Evolutionary conservation across 2,329 filamentous ascomycete species (phyloP), one percentile per base, ranked within the genome.

Genomic region (Alternaria ventricosa): DNA sequence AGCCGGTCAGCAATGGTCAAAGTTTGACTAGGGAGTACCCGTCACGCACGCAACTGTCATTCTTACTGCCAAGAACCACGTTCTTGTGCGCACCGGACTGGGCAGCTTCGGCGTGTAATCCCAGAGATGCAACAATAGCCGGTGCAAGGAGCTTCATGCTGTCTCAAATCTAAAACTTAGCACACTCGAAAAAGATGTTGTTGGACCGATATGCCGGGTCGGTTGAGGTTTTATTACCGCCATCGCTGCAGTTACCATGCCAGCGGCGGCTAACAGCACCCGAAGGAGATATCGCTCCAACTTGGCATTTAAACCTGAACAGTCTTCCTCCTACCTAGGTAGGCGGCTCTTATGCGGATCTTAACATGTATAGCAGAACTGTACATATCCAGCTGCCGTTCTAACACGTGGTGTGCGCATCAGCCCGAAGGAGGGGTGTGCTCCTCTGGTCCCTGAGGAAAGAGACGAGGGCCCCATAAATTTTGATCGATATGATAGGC

Each of bases 61-160:
- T 41, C 49, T 53, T 36, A 22, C 49, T 53, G 49, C 49, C 49
- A 53, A 53, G 20, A 41, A 41, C 30, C 30, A 3, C 28, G 49
- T 53, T 27, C 20, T n/a, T 30, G 27, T 12, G 60, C 23, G 55
- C 51, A 47, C 30, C 25, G 41, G 18, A 43, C 23, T 44, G 36
- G 27, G 57, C 22, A 28, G 33, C 33, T 22, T 58, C 50, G 33
- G 55, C 36, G 22, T 61, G 57, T 23, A 62, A 47, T 13, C 59
- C 59, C 45, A 59, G 13, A 30, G 57, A 28, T 36, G 54, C 55
- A 45, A 51, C 36, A 25, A 62, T 28, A 23, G 54, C 55, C 36
- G 59, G 55, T 7, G 51, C 51, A 45, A 62, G 54, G 15, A 51
- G 36, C 47, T 62, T 64, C 59, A 65, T 65, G 27, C 41, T 65